Conservation (phyloP, 768 basidiomycete genomes). For the Termitomyces heimii region DNA sequence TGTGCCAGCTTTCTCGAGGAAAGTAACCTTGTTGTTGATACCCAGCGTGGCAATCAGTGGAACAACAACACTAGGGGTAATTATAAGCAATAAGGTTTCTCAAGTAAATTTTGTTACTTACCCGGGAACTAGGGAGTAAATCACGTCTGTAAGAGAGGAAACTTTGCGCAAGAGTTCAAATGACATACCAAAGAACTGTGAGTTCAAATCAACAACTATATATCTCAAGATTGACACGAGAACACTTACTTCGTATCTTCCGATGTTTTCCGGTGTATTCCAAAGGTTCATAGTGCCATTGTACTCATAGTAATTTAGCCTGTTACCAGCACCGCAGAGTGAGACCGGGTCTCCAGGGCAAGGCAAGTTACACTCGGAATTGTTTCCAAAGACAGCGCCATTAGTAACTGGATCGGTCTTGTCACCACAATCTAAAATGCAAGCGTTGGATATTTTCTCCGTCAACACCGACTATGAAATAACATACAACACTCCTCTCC, state of each 20-base stretch:
- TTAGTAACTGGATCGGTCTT: slow-evolving; percentile 40
- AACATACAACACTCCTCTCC: slow-evolving; percentile 70
- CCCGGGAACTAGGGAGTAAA: slow-evolving; percentile 35
- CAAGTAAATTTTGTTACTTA: slow-evolving; percentile 18
- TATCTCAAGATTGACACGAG: neutral
- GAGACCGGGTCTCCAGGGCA: slow-evolving; percentile 71
- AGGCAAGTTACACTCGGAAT: slow-evolving; percentile 39
- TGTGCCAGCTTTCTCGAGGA: slow-evolving; percentile 72
- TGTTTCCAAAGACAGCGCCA: slow-evolving; percentile 31
- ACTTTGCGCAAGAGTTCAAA: neutral
- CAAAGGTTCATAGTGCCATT: slow-evolving; percentile 51
- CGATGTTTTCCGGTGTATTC: slow-evolving; percentile 60
- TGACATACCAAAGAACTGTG: slow-evolving; percentile 42
- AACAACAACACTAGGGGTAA: slow-evolving; percentile 48
- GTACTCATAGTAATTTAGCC: slow-evolving; percentile 51
- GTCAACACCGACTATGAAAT: neutral
- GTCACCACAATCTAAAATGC: slow-evolving; percentile 62
- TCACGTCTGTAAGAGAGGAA: neutral
- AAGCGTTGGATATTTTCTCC: neutral
- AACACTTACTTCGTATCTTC: slow-evolving; percentile 60
- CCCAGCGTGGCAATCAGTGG: slow-evolving; percentile 73
- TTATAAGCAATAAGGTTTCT: neutral
- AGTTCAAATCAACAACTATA: slow-evolving; percentile 3
- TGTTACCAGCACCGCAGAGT: slow-evolving; percentile 55
- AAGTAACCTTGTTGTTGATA: slow-evolving; percentile 76